phyloP scores from a whole-genome alignment of 139 green algal genomes.

The Edaphochlamys debaryana region DNA sequence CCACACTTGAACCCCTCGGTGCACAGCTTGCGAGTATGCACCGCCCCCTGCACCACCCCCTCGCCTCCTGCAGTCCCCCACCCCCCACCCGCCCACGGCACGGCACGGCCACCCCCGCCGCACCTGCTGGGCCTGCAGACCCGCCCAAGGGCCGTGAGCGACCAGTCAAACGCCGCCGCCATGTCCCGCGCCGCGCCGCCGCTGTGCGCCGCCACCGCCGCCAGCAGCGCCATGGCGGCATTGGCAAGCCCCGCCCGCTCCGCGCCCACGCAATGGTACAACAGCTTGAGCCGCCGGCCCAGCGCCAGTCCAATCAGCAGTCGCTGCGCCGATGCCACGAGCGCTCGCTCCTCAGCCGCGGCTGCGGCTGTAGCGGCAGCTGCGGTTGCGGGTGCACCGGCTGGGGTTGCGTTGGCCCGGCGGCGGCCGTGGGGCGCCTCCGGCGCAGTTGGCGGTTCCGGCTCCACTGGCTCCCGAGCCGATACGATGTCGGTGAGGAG shows the following conservation, averaged over 20 bases:
- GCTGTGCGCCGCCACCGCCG: conserved; percentile 39
- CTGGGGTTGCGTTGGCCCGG: not conserved
- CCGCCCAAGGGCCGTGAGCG: conserved; percentile 56
- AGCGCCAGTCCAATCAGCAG: not conserved
- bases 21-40: too few relatives aligned
- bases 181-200: conserved; percentile 47
- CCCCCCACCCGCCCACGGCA: too few relatives aligned
- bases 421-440: too few relatives aligned
- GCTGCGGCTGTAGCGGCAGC: too few relatives aligned
- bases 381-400: too few relatives aligned
- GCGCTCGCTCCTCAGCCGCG: not conserved
- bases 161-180: conserved; percentile 64
- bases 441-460: too few relatives aligned
- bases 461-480: not conserved
- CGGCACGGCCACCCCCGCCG: too few relatives aligned
- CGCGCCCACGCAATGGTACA: conserved; percentile 57
- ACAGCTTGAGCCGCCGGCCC: conserved; percentile 51
- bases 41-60: too few relatives aligned
- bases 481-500: conserved; percentile 33
- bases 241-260: conserved; percentile 40
- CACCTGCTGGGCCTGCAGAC: conserved; percentile 51
- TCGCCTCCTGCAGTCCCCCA: too few relatives aligned
- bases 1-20: too few relatives aligned
- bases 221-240: conserved; percentile 64
- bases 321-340: not conserved